Conservation (phyloP, 108 stramenopile genomes). For the Pelagomonas calceolata region DNA sequence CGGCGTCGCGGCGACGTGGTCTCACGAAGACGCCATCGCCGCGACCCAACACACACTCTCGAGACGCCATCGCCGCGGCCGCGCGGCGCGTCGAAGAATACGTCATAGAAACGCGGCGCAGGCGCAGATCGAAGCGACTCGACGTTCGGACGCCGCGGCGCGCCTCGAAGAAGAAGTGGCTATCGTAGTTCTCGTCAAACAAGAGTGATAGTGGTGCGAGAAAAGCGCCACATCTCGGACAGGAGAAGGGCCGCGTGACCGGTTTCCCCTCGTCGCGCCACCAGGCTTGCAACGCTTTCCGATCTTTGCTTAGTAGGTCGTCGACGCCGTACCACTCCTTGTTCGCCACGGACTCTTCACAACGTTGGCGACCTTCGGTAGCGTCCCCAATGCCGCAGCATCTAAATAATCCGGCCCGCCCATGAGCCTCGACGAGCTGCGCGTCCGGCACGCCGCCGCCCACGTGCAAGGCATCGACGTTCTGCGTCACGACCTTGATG, state of each 20-base stretch:
- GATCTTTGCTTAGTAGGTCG: neutral
- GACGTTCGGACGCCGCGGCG: no score
- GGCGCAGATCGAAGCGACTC: no score
- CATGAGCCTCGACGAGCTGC: conserved; percentile 15
- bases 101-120: no score
- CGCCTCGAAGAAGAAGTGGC: neutral
- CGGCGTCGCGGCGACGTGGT: no score
- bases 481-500: conserved; percentile 6
- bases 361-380: neutral
- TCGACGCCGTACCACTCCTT: neutral
- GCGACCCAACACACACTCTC: no score
- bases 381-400: neutral
- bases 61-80: no score
- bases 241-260: neutral
- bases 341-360: neutral
- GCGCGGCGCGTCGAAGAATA: no score
- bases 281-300: neutral
- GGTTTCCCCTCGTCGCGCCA: neutral
- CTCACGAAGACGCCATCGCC: no score
- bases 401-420: neutral
- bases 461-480: conserved; percentile 9
- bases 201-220: neutral
- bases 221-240: neutral
- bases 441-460: conserved; percentile 2
- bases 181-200: neutral